A percentile compares a stretch with the other conserved stretches of the same genome.
phyloP scores from a whole-genome alignment of 768 basidiomycete genomes.

The Pleurotus platypus region DNA sequence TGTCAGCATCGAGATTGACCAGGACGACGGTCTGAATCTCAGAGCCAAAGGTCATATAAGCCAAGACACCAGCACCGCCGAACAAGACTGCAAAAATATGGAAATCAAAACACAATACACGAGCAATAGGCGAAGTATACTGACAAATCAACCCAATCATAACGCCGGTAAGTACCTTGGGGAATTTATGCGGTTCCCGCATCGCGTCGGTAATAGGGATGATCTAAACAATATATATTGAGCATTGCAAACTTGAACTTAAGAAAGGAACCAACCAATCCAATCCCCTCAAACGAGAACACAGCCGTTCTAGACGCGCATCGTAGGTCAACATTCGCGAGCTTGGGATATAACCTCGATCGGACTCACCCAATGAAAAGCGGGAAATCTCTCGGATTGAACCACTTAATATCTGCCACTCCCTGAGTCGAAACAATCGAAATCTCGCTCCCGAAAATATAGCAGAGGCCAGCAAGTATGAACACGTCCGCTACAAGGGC shows the following conservation, averaged over 20 bases:
- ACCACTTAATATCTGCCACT: slow-evolving; percentile 75
- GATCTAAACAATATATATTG: slow-evolving; percentile 37
- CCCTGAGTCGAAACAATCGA: slow-evolving; percentile 64
- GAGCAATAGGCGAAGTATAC: slow-evolving; percentile 15
- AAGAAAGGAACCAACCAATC: slow-evolving; percentile 52
- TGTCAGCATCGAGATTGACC: slow-evolving; percentile 83
- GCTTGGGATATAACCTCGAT: not conserved
- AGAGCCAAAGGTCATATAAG: slow-evolving; percentile 85
- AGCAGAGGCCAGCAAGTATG: slow-evolving; percentile 84
- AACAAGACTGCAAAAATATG: slow-evolving; percentile 57
- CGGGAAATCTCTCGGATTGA: slow-evolving; percentile 88
- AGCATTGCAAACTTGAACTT: slow-evolving; percentile 7
- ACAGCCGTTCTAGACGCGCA: slow-evolving; percentile 65
- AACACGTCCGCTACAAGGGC: slow-evolving; percentile 93
- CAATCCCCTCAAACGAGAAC: slow-evolving; percentile 98
- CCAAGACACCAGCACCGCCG: slow-evolving; percentile 82
- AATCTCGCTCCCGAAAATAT: slow-evolving; percentile 87
- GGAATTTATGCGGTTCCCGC: slow-evolving; percentile 93
- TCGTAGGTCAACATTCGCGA: too few relatives aligned
- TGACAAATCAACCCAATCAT: slow-evolving; percentile 81
- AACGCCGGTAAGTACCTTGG: slow-evolving; percentile 79
- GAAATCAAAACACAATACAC: slow-evolving; percentile 6
- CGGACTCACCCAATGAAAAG: slow-evolving; percentile 80
- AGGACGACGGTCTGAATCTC: slow-evolving; percentile 91
- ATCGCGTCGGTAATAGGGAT: slow-evolving; percentile 98